Evolutionary conservation across 371 early-diverging fungal genomes (phyloP), one percentile per base, ranked within the genome.

Genomic region (Lichtheimia hyalospora): DNA sequence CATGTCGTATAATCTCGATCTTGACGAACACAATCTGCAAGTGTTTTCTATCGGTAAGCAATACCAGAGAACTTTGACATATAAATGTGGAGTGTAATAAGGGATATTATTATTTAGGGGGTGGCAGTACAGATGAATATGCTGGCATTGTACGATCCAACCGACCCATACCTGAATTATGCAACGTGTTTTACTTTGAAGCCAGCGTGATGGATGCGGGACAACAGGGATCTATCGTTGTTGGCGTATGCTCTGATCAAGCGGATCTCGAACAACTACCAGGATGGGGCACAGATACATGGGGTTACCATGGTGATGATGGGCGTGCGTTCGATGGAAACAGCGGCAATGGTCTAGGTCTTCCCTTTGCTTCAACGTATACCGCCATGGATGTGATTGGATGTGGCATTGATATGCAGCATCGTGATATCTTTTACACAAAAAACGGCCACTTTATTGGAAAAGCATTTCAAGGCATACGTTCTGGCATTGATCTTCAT

Each of bases 291-390:
- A 62, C 63, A 2, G 68, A 83, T 52, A 91, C 92, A 20, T 94
- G 91, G 89, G 95, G 95, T 12, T 94, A 91, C 73, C 95, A 94
- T 64, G 92, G 96, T 18, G 96, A 96, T 71, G 98, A 98, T 71
- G 99, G 99, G 10, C 75, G 89, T 58, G 67, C 77, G 34, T 95
- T 96, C 67, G 79, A 79, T 57, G 90, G 92, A 44, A 83, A 87
- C 5, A 93, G 93, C 3, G 46, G 46, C 46, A 83, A 88, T 8
- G 94, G 92, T 4, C 85, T 78, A 21, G 98, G 97, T 15, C 73
- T 85, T 23, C 68, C 80, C 7, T 98, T 89, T 68, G 99, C 98
- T 0, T 98, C 98, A 12, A 83, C 83, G 5, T 98, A 89, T 61
- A 87, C 91, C n/a, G 95, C 94, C 0, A 93, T 92, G 14, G 99